Percentiles rank a stretch among this genome's conserved stretches.
These are phyloP conservation scores for Myxozyma sirexii DNA, from an alignment of 805 yeast species.

Conservation along the genomic window DNA sequence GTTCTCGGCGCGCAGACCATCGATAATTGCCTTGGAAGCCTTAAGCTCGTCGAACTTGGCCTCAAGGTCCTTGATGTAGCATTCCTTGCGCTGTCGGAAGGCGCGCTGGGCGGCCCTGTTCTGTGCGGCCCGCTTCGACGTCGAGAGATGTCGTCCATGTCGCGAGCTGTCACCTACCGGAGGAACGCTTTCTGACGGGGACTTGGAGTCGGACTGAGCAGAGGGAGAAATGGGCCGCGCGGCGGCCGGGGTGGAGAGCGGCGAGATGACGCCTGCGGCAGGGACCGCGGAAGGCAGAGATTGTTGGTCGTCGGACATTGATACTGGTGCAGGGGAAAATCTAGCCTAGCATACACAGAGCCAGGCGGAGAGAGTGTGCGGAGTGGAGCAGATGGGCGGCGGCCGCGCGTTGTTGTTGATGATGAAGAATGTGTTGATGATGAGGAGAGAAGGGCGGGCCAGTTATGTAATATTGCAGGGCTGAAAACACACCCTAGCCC, in stretches of 20 bases:
- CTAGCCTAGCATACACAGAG: not conserved
- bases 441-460: constrained; percentile 10
- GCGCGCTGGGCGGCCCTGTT: constrained; percentile 92
- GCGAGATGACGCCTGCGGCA: constrained; percentile 1
- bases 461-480: not conserved
- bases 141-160: constrained; percentile 52
- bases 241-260: not conserved
- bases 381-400: not conserved
- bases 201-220: not conserved
- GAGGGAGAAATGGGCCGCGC: constrained; percentile 5
- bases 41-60: constrained; percentile 64
- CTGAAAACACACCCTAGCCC: not conserved
- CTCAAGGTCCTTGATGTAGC: constrained; percentile 79
- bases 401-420: not conserved
- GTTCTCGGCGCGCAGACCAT: constrained; percentile 69
- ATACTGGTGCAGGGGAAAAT: not conserved
- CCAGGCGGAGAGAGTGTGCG: not conserved
- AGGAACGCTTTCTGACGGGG: constrained; percentile 20
- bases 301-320: not conserved
- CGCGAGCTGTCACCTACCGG: constrained; percentile 34
- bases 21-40: constrained; percentile 64
- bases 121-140: constrained; percentile 86
- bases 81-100: constrained; percentile 81
- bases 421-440: not conserved
- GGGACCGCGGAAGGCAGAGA: constrained; percentile 1